Conservation (phyloP, 371 early-diverging fungal genomes). For the Mucor velutinosus region DNA sequence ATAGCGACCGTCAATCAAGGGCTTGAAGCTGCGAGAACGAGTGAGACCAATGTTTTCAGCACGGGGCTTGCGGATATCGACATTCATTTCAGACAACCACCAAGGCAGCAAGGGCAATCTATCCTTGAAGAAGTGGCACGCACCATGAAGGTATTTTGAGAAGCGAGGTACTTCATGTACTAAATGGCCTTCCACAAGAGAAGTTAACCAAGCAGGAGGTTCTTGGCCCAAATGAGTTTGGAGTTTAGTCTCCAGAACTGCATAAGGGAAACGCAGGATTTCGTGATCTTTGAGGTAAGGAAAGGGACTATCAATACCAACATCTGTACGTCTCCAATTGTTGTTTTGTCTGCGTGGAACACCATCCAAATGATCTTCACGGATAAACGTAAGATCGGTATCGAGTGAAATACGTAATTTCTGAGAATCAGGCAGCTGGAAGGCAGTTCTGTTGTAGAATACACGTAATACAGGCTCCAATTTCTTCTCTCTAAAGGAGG, state of each 20-base stretch:
- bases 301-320: slow-evolving; percentile 86
- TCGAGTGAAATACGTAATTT: slow-evolving; percentile 94
- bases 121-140: slow-evolving; percentile 45
- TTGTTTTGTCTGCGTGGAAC: slow-evolving; percentile 54
- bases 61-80: slow-evolving; percentile 62
- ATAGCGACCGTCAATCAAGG: slow-evolving; percentile 50
- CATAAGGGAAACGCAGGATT: slow-evolving; percentile 61
- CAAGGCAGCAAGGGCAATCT: slow-evolving; percentile 39
- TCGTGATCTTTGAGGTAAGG: slow-evolving; percentile 75
- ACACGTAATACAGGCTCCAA: slow-evolving; percentile 87
- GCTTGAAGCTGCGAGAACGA: slow-evolving; percentile 51
- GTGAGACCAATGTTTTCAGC: slow-evolving; percentile 45
- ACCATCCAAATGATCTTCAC: slow-evolving; percentile 85
- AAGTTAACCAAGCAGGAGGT: slow-evolving; percentile 90
- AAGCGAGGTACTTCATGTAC: slow-evolving; percentile 98
- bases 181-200: slow-evolving; percentile 81
- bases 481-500: slow-evolving; percentile 72
- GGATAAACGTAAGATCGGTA: slow-evolving; percentile 94
- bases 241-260: slow-evolving; percentile 89
- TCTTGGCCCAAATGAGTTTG: slow-evolving; percentile 83
- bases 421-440: slow-evolving; percentile 96
- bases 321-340: slow-evolving; percentile 92
- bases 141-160: slow-evolving; percentile 96
- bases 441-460: slow-evolving; percentile 97
- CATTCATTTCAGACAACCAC: slow-evolving; percentile 59